Evolutionary conservation across 163 green algal genomes (phyloP).

Genomic region (Scenedesmus sp.): DNA sequence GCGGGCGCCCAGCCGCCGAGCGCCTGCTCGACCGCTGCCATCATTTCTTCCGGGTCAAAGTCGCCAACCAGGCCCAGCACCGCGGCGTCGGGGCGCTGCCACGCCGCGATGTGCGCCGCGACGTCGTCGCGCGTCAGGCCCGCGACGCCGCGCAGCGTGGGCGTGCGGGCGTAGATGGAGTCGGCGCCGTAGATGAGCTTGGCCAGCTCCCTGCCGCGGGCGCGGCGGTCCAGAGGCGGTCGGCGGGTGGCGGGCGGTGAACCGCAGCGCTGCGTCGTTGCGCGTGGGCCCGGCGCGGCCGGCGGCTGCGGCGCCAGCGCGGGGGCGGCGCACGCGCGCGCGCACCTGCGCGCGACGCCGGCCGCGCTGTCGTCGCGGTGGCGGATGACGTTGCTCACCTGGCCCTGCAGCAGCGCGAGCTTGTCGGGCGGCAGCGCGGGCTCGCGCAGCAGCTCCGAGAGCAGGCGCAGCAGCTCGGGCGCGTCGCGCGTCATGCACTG

Average conservation of each 20-base stretch:
- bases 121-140: slow-evolving; percentile 66
- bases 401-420: slow-evolving; percentile 65
- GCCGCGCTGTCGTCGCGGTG: slow-evolving; percentile 69
- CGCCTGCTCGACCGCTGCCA: slow-evolving; percentile 53
- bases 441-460: slow-evolving; percentile 32
- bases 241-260: too few relatives aligned
- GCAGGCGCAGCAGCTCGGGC: slow-evolving; percentile 60
- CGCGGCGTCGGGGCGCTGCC: slow-evolving; percentile 78
- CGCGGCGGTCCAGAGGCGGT: too few relatives aligned
- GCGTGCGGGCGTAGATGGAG: slow-evolving; percentile 75
- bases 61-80: slow-evolving; percentile 84
- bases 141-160: slow-evolving; percentile 56
- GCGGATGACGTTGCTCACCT: slow-evolving; percentile 69
- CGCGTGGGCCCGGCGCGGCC: too few relatives aligned
- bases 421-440: slow-evolving; percentile 70
- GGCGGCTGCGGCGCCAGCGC: too few relatives aligned
- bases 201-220: slow-evolving; percentile 57
- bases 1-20: slow-evolving; percentile 68
- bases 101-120: slow-evolving; percentile 41
- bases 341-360: slow-evolving; percentile 52
- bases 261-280: too few relatives aligned
- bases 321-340: too few relatives aligned
- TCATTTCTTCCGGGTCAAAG: slow-evolving; percentile 73
- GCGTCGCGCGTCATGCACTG: slow-evolving; percentile 4
- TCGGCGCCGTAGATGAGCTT: slow-evolving; percentile 84